These are phyloP conservation scores for Candida sp. DNA, from an alignment of 1,139 yeast species.

Conservation along the genomic window DNA sequence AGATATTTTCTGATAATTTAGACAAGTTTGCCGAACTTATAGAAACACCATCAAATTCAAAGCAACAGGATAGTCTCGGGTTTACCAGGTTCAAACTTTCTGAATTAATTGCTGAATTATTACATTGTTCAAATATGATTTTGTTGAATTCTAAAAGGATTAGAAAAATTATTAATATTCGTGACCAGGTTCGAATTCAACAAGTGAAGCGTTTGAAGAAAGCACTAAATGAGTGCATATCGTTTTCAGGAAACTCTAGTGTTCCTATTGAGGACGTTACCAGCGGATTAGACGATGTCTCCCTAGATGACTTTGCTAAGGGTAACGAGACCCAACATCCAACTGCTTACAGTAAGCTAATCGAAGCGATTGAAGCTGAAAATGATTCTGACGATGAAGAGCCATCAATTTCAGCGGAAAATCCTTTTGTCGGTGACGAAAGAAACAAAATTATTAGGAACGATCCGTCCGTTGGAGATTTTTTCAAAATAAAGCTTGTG, in stretches of 20 bases:
- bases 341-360: constrained; percentile 10
- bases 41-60: constrained; percentile 17
- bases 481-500: constrained; percentile 37
- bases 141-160: constrained; percentile 40
- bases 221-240: constrained; percentile 30
- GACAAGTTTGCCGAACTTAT: constrained; percentile 27
- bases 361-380: constrained; percentile 19
- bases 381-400: constrained; percentile 47
- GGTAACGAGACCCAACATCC: constrained; percentile 10
- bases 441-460: constrained; percentile 29
- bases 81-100: constrained; percentile 41
- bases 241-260: constrained; percentile 11
- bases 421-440: constrained; percentile 43
- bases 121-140: constrained; percentile 54
- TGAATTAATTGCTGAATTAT: constrained; percentile 70
- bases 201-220: constrained; percentile 25
- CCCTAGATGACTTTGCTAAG: constrained; percentile 30
- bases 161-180: constrained; percentile 27
- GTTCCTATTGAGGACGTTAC: constrained; percentile 24
- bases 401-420: constrained; percentile 43
- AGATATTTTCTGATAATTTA: constrained; percentile 37
- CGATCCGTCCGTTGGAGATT: constrained; percentile 43
- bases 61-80: constrained; percentile 24
- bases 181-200: constrained; percentile 34
- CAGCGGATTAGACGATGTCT: constrained; percentile 36